phyloP scores from a whole-genome alignment of 371 early-diverging fungal genomes.

The Parasitella parasitica region DNA sequence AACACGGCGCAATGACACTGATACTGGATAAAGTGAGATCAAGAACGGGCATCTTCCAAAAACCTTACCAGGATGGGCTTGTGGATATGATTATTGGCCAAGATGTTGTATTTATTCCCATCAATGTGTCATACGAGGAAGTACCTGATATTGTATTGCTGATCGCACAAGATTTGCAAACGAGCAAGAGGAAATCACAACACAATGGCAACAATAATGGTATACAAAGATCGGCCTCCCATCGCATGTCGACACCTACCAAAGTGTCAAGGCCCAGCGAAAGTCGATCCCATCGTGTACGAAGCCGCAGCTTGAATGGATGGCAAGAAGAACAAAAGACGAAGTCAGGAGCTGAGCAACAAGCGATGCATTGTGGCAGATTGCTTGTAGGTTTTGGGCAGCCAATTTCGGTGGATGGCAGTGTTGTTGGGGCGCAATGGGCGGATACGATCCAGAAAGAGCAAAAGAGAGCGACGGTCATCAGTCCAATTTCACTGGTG shows the following conservation, averaged over 20 bases:
- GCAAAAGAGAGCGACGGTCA: slow-evolving; percentile 16
- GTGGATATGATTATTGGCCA: slow-evolving; percentile 19
- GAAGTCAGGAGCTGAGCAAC: neutral
- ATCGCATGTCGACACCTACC: slow-evolving; percentile 24
- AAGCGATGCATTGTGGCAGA: slow-evolving; percentile 12
- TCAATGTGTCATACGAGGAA: slow-evolving; percentile 30
- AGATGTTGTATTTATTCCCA: slow-evolving; percentile 29
- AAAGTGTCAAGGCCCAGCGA: slow-evolving; percentile 26
- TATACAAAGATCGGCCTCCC: slow-evolving; percentile 2
- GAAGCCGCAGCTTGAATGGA: slow-evolving; percentile 24
- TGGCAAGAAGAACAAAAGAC: slow-evolving; percentile 2
- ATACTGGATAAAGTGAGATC: slow-evolving; percentile 29
- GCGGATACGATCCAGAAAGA: slow-evolving; percentile 18
- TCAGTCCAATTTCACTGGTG: slow-evolving; percentile 26
- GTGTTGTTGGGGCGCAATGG: neutral
- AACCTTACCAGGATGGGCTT: slow-evolving; percentile 22
- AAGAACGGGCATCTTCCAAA: slow-evolving; percentile 23
- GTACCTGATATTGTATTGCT: slow-evolving; percentile 25
- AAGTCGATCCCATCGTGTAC: slow-evolving; percentile 23
- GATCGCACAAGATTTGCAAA: slow-evolving; percentile 20
- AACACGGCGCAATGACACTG: slow-evolving; percentile 26
- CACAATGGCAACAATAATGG: neutral
- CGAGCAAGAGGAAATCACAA: neutral
- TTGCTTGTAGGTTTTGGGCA: slow-evolving; percentile 19
- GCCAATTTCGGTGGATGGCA: neutral